These are phyloP conservation scores for Clitoria ternatea DNA, from an alignment of 306 rosid species.

Conservation along the genomic window DNA sequence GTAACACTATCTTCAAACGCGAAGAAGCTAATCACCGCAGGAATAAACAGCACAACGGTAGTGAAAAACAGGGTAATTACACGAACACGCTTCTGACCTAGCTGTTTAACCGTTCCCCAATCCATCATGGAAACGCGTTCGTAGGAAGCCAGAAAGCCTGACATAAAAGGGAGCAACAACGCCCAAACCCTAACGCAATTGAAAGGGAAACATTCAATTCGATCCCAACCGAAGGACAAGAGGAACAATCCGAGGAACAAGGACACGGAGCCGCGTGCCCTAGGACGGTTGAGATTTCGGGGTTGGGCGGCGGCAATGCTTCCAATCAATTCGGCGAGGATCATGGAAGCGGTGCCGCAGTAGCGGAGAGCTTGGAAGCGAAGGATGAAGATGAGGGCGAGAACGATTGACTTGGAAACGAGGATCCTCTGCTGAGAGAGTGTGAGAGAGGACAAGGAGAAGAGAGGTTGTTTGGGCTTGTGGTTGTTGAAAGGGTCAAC, in stretches of 20 bases:
- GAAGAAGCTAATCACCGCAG: conserved; percentile 62
- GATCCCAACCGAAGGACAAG: conserved; percentile 79
- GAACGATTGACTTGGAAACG: conserved; percentile 52
- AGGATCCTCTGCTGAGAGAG: conserved; percentile 45
- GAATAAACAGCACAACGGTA: conserved; percentile 67
- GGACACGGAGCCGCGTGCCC: conserved; percentile 60
- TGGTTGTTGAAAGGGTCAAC: conserved; percentile 39
- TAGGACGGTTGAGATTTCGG: neutral
- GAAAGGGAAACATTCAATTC: conserved; percentile 71
- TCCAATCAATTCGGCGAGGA: conserved; percentile 78
- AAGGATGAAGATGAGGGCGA: conserved; percentile 70
- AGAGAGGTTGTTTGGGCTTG: conserved; percentile 34
- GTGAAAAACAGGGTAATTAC: conserved; percentile 68
- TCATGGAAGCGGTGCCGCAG: conserved; percentile 89
- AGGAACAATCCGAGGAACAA: conserved; percentile 52
- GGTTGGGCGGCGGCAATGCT: conserved; percentile 37
- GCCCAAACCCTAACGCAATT: conserved; percentile 52
- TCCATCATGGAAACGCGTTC: conserved; percentile 47
- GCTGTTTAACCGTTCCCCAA: conserved; percentile 56
- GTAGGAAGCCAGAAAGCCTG: conserved; percentile 70
- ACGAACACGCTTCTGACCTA: conserved; percentile 58
- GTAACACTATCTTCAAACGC: conserved; percentile 44
- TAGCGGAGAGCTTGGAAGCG: conserved; percentile 81
- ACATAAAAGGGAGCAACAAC: conserved; percentile 71
- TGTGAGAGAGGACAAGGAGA: conserved; percentile 37